Evolutionary conservation across 768 basidiomycete species (phyloP).

Genomic region (Rhodotorula taiwanensis): DNA sequence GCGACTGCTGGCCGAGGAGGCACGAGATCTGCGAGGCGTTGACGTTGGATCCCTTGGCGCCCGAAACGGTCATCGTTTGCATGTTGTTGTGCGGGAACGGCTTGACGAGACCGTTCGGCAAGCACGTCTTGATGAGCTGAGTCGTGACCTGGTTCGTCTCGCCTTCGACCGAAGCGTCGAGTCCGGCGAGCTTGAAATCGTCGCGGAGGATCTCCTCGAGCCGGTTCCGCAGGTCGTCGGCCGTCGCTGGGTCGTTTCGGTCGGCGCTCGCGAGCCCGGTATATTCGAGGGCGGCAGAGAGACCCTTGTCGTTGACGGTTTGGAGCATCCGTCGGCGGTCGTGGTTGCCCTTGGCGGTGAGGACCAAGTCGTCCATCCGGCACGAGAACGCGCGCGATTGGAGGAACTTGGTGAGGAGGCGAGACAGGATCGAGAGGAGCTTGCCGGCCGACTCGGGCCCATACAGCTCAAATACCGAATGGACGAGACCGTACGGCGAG

Average conservation of each 20-base stretch:
- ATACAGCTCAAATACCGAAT: slow-evolving; percentile 93
- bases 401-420: slow-evolving; percentile 92
- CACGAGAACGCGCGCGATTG: slow-evolving; percentile 97
- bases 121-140: slow-evolving; percentile 76
- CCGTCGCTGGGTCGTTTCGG: slow-evolving; percentile 59
- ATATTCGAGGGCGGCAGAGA: slow-evolving; percentile 73
- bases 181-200: slow-evolving; percentile 92
- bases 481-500: slow-evolving; percentile 88
- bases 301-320: slow-evolving; percentile 65
- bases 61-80: slow-evolving; percentile 97
- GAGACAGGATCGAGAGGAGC: slow-evolving; percentile 83
- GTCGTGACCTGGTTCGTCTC: slow-evolving; percentile 76
- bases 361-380: slow-evolving; percentile 92
- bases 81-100: slow-evolving; percentile 98
- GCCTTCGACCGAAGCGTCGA: slow-evolving; percentile 65
- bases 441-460: slow-evolving; percentile 81
- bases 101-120: slow-evolving; percentile 79
- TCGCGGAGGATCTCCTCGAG: slow-evolving; percentile 89
- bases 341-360: slow-evolving; percentile 73
- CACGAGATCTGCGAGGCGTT: slow-evolving; percentile 99
- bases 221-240: slow-evolving; percentile 50
- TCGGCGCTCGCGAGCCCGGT: slow-evolving; percentile 44
- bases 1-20: slow-evolving; percentile 89
- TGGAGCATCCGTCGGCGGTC: slow-evolving; percentile 62
- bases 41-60: slow-evolving; percentile 94